phyloP scores from a whole-genome alignment of 1,139 yeast species.

The Geotrichum citri-aurantii region DNA sequence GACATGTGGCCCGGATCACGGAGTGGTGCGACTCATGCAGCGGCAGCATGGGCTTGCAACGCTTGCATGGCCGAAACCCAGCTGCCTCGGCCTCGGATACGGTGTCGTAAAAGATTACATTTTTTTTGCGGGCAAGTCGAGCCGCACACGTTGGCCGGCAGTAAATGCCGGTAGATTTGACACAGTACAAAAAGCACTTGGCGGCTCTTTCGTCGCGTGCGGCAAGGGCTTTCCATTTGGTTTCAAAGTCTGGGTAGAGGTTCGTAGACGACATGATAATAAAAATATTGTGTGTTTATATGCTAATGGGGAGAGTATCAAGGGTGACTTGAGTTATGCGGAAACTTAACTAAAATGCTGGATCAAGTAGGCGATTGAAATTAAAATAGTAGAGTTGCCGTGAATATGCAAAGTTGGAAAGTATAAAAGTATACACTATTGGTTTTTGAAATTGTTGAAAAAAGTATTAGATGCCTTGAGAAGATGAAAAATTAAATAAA shows the following conservation, averaged over 20 bases:
- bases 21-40: constrained; percentile 23
- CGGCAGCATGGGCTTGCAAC: constrained; percentile 25
- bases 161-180: constrained; percentile 23
- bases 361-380: too few relatives aligned
- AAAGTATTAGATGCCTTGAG: too few relatives aligned
- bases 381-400: too few relatives aligned
- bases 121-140: constrained; percentile 22
- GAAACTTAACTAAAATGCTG: too few relatives aligned
- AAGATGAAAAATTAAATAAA: too few relatives aligned
- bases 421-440: too few relatives aligned
- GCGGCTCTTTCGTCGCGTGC: constrained; percentile 25
- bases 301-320: background rate
- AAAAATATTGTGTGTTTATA: too few relatives aligned
- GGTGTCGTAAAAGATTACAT: constrained; percentile 21
- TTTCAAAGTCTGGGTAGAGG: constrained; percentile 13
- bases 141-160: constrained; percentile 28
- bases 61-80: constrained; percentile 27
- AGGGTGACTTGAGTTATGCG: too few relatives aligned
- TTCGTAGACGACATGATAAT: background rate
- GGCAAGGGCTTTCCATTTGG: constrained; percentile 22
- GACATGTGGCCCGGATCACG: constrained; percentile 20
- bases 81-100: constrained; percentile 21
- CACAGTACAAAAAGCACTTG: constrained; percentile 25
- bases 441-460: too few relatives aligned
- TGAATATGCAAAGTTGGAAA: too few relatives aligned